phyloP scores from a whole-genome alignment of 1,284 basidiomycete species.

The Apiotrichum domesticum region DNA sequence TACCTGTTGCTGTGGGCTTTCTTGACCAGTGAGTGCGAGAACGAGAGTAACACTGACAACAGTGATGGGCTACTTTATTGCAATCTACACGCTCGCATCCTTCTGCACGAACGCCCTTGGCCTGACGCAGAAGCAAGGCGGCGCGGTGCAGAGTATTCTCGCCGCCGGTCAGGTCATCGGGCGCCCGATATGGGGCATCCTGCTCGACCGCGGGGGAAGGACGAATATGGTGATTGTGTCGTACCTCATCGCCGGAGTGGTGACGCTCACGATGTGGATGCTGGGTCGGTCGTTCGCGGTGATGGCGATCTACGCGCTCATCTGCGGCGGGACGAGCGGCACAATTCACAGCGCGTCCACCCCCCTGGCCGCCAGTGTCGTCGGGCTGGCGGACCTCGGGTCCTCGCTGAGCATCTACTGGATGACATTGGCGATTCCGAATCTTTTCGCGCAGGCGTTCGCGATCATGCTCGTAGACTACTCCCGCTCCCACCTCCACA shows the following conservation, averaged over 20 bases:
- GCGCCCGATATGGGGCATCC: slow-evolving; percentile 44
- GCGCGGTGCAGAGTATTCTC: slow-evolving; percentile 47
- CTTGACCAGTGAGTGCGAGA: slow-evolving; percentile 11
- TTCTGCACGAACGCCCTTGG: slow-evolving; percentile 47
- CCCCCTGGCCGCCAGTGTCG: slow-evolving; percentile 42
- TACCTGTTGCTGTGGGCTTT: slow-evolving; percentile 14
- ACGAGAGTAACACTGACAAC: not conserved
- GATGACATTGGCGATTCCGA: slow-evolving; percentile 39
- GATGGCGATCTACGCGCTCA: slow-evolving; percentile 45
- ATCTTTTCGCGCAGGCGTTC: slow-evolving; percentile 45
- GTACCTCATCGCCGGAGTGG: slow-evolving; percentile 45
- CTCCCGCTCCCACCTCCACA: slow-evolving; percentile 32
- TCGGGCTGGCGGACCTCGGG: slow-evolving; percentile 45
- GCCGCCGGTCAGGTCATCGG: slow-evolving; percentile 49
- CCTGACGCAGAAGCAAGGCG: slow-evolving; percentile 46
- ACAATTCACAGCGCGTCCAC: slow-evolving; percentile 45
- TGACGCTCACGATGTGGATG: slow-evolving; percentile 47
- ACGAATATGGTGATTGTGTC: slow-evolving; percentile 46
- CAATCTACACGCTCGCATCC: slow-evolving; percentile 48
- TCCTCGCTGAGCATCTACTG: slow-evolving; percentile 47
- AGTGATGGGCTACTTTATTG: slow-evolving; percentile 49
- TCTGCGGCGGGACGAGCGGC: slow-evolving; percentile 46
- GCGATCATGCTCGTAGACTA: slow-evolving; percentile 46
- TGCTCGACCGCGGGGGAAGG: slow-evolving; percentile 45
- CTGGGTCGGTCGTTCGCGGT: slow-evolving; percentile 43